phyloP scores from a whole-genome alignment of 805 yeast species.

The Yamadazyma sp. region DNA sequence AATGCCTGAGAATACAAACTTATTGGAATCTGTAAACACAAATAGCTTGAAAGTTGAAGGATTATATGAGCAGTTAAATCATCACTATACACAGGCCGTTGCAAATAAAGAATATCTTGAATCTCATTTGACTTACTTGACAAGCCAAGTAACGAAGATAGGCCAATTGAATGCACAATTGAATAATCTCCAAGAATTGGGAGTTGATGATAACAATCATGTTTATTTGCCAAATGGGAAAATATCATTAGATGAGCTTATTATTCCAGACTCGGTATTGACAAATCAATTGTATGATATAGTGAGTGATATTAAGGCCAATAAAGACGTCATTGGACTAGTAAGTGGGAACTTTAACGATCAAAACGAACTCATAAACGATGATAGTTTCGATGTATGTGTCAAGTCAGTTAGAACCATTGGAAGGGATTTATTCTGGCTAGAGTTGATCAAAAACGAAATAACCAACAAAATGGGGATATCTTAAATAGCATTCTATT shows the following conservation, averaged over 20 bases:
- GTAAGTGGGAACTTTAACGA: conserved; percentile 49
- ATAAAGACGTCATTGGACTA: conserved; percentile 61
- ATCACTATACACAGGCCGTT: conserved; percentile 34
- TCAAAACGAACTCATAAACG: conserved; percentile 31
- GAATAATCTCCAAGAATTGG: conserved; percentile 20
- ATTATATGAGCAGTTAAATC: conserved; percentile 28
- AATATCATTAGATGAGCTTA: conserved; percentile 30
- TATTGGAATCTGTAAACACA: conserved; percentile 14
- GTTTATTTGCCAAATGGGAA: conserved; percentile 15
- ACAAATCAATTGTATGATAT: conserved; percentile 62
- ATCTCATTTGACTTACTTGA: conserved; percentile 27
- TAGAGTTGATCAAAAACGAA: conserved; percentile 32
- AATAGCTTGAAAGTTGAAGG: conserved; percentile 22
- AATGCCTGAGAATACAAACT: conserved; percentile 18
- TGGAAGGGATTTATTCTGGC: conserved; percentile 42
- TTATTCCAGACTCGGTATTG: conserved; percentile 37
- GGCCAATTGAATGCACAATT: conserved; percentile 25
- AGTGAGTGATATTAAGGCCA: conserved; percentile 64
- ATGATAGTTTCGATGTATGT: conserved; percentile 30
- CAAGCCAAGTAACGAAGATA: conserved; percentile 21
- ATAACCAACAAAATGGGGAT: conserved; percentile 20
- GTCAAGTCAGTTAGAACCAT: conserved; percentile 33
- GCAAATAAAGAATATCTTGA: conserved; percentile 32
- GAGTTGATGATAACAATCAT: conserved; percentile 16
- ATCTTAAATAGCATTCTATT: no score